Base-by-base conservation (phyloP, 192 early-diverging fungal genomes). In the Globomyces pollinis-pini region DNA sequence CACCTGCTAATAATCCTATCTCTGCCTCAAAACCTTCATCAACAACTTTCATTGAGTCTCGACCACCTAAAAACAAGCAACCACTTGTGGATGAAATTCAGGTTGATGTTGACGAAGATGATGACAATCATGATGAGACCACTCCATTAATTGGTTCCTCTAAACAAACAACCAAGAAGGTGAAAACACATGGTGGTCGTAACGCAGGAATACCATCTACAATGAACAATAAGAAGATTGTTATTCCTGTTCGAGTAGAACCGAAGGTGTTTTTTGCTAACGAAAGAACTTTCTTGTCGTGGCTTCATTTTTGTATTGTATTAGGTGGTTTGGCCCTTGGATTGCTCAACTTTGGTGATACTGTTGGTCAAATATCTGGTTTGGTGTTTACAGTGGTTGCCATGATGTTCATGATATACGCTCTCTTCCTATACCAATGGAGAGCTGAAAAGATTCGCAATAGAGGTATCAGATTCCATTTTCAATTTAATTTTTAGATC, bases 181-280 rank as follows among this genome's bases (percentile, higher is more conserved):
- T 13, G 57, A 41, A 52, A 44, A 31, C 28, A 28, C 43, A 59
- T 30, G 41, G 34, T 13, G 18, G 26, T 26, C 16, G 32, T 1
- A 56, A 56, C 28, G 47, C 21, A 4, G 24, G 33, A 12, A 59
- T 44, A 8, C 38, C 57, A 59, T 9, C 1, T 9, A 29, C 15
- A 18, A 61, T 50, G 53, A n/a, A 56, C 53, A 54, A 65, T 13
- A 77, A 76, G 38, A 42, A 66, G 1, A 75, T 75, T 36, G 66
- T 66, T 0, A 28, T 79, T 30, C 72, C 84, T 6, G 66, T 88
- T 16, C 78, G 86, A 38, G 83, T 90, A 11, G 90, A 92, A 57
- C 86, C 90, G 12, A 92, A 92, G 72, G 84, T 88, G 5, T 90
- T 83, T 51, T 88, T 92, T 70, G 88, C 88, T 38, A 92, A 92